Evolutionary conservation across 2,329 filamentous ascomycete species (phyloP).

Genomic region (Canariomyces notabilis): DNA sequence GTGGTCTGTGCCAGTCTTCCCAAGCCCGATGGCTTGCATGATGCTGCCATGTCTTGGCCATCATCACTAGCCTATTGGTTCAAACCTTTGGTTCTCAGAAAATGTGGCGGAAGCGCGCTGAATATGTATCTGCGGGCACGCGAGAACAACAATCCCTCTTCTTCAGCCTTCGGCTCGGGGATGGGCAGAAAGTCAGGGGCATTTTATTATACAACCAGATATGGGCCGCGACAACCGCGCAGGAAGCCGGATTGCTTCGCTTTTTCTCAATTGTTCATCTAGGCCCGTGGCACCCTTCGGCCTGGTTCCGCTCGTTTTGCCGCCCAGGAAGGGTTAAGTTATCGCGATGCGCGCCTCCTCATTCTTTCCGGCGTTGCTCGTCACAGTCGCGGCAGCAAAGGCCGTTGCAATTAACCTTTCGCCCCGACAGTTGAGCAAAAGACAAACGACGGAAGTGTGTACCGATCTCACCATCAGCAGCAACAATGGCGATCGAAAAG

Average conservation of each 20-base stretch:
- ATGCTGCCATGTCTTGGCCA: background rate
- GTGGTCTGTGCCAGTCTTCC: background rate
- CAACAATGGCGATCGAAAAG: slow-evolving; percentile 25
- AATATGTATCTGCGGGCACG: too few species aligned
- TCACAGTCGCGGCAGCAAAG: background rate
- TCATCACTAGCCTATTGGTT: background rate
- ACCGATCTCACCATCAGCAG: slow-evolving; percentile 14
- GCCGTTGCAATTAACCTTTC: background rate
- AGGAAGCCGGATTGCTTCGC: background rate
- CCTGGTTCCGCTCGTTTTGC: background rate
- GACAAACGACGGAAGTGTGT: slow-evolving; percentile 5
- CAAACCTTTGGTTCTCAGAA: background rate
- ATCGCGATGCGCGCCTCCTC: background rate
- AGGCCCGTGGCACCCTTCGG: too few species aligned
- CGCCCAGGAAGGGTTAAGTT: background rate
- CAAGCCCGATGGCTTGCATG: slow-evolving; percentile 11
- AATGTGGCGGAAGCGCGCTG: too few species aligned
- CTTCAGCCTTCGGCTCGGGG: too few species aligned
- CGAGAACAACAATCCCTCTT: too few species aligned
- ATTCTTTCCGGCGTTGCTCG: background rate
- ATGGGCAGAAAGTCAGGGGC: too few species aligned
- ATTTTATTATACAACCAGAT: too few species aligned
- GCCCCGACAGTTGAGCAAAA: background rate
- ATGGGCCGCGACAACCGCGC: background rate
- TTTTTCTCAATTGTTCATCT: background rate